phyloP scores from a whole-genome alignment of 176 grass and related monocot genomes.

The Thinopyrum elongatum region DNA sequence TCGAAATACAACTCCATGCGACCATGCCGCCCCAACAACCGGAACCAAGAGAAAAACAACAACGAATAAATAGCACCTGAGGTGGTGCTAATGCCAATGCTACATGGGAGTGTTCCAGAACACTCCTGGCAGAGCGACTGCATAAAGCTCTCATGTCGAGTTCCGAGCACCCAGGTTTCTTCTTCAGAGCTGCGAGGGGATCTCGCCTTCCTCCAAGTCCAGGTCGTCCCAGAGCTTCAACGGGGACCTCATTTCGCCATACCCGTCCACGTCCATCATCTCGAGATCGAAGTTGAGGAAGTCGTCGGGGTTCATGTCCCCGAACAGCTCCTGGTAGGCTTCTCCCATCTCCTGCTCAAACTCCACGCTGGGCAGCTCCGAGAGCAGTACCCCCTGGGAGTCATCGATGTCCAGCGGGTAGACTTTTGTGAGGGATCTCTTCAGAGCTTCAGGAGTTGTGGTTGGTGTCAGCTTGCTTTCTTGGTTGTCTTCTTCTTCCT shows the following conservation, averaged over 20 bases:
- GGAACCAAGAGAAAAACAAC: background rate
- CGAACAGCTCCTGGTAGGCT: constrained; percentile 62
- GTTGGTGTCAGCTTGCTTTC: background rate
- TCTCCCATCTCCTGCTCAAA: constrained; percentile 70
- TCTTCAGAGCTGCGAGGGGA: constrained; percentile 36
- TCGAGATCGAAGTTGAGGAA: constrained; percentile 67
- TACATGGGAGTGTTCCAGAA: background rate
- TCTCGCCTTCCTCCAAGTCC: constrained; percentile 75
- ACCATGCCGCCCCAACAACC: background rate
- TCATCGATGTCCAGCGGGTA: constrained; percentile 15
- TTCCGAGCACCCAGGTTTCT: background rate
- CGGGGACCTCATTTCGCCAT: background rate
- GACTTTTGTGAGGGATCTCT: constrained; percentile 37
- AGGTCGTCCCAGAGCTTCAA: constrained; percentile 29
- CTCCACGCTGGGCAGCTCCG: constrained; percentile 34
- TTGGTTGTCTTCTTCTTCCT: constrained; percentile 21
- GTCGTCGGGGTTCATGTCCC: constrained; percentile 66
- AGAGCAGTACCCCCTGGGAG: background rate
- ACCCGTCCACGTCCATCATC: constrained; percentile 11
- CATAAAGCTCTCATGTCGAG: background rate
- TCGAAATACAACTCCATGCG: background rate
- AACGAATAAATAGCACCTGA: background rate
- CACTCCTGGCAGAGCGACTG: background rate
- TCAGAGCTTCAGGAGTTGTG: constrained; percentile 35
- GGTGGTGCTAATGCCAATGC: too few species aligned